A percentile compares a stretch with the other conserved stretches of the same genome.
Evolutionary conservation across 108 stramenopile species (phyloP).

Genomic region (Pseudonitzschia multistriata): DNA sequence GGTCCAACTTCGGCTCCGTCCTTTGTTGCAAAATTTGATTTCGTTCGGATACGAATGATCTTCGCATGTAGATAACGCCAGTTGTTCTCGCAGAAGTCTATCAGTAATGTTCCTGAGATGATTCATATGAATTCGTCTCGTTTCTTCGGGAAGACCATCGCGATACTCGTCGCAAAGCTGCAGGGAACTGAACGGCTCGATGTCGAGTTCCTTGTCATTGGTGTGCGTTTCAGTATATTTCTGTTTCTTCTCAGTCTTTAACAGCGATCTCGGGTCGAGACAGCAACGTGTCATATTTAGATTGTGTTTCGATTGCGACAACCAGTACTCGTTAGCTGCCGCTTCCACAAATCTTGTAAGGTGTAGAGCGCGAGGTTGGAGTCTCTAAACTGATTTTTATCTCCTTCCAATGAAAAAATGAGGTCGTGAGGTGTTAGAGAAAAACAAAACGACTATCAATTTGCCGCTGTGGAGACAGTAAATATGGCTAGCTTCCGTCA

Average conservation of each 20-base stretch:
- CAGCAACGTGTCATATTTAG: background rate
- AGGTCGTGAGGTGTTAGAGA: background rate
- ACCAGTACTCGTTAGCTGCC: too few species aligned
- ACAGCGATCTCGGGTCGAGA: background rate
- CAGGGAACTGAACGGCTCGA: background rate
- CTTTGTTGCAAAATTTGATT: background rate
- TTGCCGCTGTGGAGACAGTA: background rate
- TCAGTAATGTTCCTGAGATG: background rate
- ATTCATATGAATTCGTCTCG: background rate
- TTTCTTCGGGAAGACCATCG: background rate
- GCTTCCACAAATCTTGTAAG: too few species aligned
- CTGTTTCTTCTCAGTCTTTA: background rate
- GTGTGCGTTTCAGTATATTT: background rate
- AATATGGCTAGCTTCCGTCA: background rate
- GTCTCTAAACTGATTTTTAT: background rate
- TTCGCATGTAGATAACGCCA: background rate
- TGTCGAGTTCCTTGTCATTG: background rate
- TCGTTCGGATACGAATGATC: background rate
- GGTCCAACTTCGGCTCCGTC: background rate
- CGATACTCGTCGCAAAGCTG: background rate
- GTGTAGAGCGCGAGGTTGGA: background rate
- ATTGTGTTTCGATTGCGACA: background rate
- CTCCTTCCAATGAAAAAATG: background rate
- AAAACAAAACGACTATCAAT: background rate
- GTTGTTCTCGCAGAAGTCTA: conserved; percentile 2